These are phyloP conservation scores for Lasiodiplodia sp. DNA, from an alignment of 2,329 filamentous ascomycete species.

Conservation along the genomic window DNA sequence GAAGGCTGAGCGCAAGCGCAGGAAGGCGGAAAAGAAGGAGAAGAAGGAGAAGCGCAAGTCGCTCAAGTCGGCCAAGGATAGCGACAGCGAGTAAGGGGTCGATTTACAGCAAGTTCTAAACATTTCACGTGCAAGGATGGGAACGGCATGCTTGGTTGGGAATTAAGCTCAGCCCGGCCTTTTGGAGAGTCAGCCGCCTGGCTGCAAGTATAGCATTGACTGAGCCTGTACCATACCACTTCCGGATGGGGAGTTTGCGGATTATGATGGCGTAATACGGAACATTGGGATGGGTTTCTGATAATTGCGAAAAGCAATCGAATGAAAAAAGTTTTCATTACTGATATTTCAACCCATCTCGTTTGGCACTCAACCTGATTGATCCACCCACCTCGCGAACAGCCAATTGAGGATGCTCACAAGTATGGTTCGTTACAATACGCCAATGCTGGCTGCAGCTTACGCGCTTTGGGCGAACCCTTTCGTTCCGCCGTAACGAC, in stretches of 20 bases:
- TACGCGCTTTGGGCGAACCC: background rate
- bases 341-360: background rate
- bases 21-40: conserved; percentile 85
- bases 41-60: conserved; percentile 74
- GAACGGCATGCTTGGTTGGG: conserved; percentile 13
- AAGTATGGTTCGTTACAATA: background rate
- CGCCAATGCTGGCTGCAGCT: background rate
- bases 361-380: background rate
- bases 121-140: conserved; percentile 9
- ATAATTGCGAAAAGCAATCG: conserved; percentile 28
- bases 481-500: background rate
- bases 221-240: conserved; percentile 31
- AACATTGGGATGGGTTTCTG: conserved; percentile 29
- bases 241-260: conserved; percentile 30
- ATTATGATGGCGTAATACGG: conserved; percentile 30
- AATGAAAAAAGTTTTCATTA: conserved; percentile 21
- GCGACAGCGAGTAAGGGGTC: conserved; percentile 27
- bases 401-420: background rate
- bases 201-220: conserved; percentile 23
- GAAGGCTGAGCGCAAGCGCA: conserved; percentile 61
- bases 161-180: background rate
- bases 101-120: conserved; percentile 4
- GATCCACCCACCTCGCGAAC: background rate
- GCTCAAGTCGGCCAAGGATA: conserved; percentile 29
- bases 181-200: conserved; percentile 16